Evolutionary conservation across 805 yeast genomes (phyloP).

Genomic region (Blastobotrys mokoenaii): DNA sequence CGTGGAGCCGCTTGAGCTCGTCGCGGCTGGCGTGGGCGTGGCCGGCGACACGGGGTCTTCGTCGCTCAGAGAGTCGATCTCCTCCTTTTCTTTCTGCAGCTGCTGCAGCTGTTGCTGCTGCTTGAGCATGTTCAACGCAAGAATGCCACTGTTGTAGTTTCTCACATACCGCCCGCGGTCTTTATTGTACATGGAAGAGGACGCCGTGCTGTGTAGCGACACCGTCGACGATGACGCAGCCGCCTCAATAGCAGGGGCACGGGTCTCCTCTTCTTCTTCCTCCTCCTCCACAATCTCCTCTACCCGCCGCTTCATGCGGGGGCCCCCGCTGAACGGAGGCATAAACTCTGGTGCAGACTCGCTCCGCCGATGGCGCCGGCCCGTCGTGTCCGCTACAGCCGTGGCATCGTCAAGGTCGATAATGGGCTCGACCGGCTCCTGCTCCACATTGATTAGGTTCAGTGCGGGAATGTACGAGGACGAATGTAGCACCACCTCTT

Average conservation of each 20-base stretch:
- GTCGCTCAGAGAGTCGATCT: no score
- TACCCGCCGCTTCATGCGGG: constrained; percentile 23
- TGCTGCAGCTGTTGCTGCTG: constrained; percentile 1
- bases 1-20: no score
- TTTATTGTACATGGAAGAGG: constrained; percentile 5
- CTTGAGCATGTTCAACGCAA: constrained; percentile 1
- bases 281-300: constrained; percentile 24
- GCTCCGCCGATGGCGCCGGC: constrained; percentile 38
- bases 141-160: constrained; percentile 11
- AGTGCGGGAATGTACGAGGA: constrained; percentile 5
- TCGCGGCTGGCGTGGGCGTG: no score
- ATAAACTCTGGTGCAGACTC: constrained; percentile 49
- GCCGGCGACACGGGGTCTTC: no score
- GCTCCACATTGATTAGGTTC: constrained; percentile 12
- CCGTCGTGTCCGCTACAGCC: constrained; percentile 22
- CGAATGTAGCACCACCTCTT: constrained; percentile 1
- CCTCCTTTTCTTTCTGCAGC: neutral
- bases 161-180: constrained; percentile 12
- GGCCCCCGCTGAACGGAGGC: constrained; percentile 9
- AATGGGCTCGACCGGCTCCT: constrained; percentile 42
- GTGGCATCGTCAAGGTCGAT: constrained; percentile 48
- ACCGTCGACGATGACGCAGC: constrained; percentile 10
- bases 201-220: constrained; percentile 10
- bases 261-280: constrained; percentile 7
- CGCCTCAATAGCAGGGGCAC: neutral